Conservation (phyloP, 371 early-diverging fungal species). For the Mortierella sp. region DNA sequence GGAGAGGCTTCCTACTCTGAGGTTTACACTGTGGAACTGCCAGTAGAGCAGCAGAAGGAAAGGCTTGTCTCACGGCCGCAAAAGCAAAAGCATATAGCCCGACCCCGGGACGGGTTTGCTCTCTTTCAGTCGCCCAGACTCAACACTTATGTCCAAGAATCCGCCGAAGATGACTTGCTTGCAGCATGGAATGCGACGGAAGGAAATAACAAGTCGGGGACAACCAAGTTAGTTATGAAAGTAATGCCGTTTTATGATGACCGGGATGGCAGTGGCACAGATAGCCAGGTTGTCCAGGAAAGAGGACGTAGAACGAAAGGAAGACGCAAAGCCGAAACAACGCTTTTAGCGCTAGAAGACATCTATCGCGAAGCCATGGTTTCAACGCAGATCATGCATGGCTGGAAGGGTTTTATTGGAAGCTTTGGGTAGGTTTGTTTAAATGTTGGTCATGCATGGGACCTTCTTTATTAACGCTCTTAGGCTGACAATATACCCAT, state of each 20-base stretch:
- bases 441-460: neutral
- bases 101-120: neutral
- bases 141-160: constrained; percentile 33
- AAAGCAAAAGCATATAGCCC: neutral
- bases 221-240: constrained; percentile 44
- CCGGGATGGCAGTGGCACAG: neutral
- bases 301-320: constrained; percentile 14
- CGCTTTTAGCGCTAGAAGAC: constrained; percentile 31
- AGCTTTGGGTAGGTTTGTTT: constrained; percentile 43
- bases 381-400: constrained; percentile 50
- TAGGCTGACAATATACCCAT: too few species aligned
- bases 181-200: neutral
- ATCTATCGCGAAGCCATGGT: constrained; percentile 50
- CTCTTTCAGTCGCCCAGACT: constrained; percentile 23
- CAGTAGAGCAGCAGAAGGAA: constrained; percentile 6
- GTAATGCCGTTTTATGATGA: constrained; percentile 29
- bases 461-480: neutral
- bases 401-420: constrained; percentile 53
- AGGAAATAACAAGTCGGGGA: neutral
- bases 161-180: constrained; percentile 26
- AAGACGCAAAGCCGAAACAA: constrained; percentile 2
- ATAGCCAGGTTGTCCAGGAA: neutral
- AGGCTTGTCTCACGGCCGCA: neutral
- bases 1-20: constrained; percentile 56
- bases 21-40: constrained; percentile 48